Conservation (phyloP, 2,329 filamentous ascomycete species). For the Verticillium isaacii region DNA sequence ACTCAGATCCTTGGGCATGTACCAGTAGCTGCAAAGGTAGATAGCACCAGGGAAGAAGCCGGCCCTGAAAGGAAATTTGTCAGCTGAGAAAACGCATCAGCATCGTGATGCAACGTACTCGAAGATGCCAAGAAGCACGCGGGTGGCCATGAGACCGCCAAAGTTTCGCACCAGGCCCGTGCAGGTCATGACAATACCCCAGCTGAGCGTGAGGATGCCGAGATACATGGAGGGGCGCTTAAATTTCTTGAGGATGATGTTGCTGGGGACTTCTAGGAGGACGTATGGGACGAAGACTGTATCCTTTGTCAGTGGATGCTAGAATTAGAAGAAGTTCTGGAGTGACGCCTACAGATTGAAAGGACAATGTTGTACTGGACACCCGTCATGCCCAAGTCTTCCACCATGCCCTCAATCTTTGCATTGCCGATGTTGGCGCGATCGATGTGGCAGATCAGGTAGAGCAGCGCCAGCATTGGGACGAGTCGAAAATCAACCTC, state of each 20-base stretch:
- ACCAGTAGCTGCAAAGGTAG: slow-evolving; percentile 22
- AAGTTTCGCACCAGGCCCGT: slow-evolving; percentile 20
- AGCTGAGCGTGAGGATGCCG: slow-evolving; percentile 56
- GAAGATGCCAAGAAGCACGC: slow-evolving; percentile 24
- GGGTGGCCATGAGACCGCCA: slow-evolving; percentile 17
- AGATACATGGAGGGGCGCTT: slow-evolving; percentile 57
- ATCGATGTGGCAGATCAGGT: slow-evolving; percentile 53
- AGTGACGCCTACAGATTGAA: slow-evolving; percentile 57
- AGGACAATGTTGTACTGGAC: slow-evolving; percentile 53
- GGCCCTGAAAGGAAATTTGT: slow-evolving; percentile 14
- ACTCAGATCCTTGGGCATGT: slow-evolving; percentile 18
- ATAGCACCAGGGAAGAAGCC: slow-evolving; percentile 22
- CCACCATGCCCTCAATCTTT: slow-evolving; percentile 35
- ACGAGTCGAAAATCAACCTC: slow-evolving; percentile 16
- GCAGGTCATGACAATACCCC: slow-evolving; percentile 19
- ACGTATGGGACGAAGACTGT: slow-evolving; percentile 40
- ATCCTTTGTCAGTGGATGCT: background rate
- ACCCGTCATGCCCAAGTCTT: slow-evolving; percentile 40
- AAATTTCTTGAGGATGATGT: slow-evolving; percentile 59
- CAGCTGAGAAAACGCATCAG: background rate
- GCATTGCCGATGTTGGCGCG: slow-evolving; percentile 46
- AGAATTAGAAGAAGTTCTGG: background rate
- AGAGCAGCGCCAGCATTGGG: slow-evolving; percentile 52
- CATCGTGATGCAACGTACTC: slow-evolving; percentile 8
- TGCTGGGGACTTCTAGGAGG: slow-evolving; percentile 57